Evolutionary conservation across 2,329 filamentous ascomycete genomes (phyloP).

Genomic region (Ophiostoma sp.): DNA sequence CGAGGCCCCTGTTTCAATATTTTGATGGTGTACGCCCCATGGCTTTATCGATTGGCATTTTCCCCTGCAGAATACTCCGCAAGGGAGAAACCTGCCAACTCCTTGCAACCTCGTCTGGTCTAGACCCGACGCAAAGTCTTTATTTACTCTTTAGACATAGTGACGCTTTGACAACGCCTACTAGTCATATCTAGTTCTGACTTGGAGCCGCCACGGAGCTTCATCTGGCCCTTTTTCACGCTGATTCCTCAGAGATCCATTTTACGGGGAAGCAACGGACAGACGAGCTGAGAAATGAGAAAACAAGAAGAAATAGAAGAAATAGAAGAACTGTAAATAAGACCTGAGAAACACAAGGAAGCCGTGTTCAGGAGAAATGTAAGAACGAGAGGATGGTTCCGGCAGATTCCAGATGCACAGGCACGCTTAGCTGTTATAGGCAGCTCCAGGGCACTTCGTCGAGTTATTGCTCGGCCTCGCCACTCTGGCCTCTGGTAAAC

Average conservation of each 20-base stretch:
- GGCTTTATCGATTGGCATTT: neutral
- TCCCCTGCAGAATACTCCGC: neutral
- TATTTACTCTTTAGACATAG: neutral
- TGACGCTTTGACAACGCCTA: neutral
- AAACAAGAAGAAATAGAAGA: neutral
- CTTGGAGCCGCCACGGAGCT: neutral
- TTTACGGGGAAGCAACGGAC: neutral
- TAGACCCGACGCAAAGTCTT: neutral
- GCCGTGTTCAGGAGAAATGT: neutral
- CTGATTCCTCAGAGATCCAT: neutral
- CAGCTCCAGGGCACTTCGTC: too few relatives aligned
- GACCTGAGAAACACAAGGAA: neutral
- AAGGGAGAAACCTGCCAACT: neutral
- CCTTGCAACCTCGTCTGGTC: neutral
- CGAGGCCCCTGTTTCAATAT: neutral
- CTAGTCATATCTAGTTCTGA: neutral
- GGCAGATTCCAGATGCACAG: neutral
- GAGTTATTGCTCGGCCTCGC: too few relatives aligned
- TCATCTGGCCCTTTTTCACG: neutral
- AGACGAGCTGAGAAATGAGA: neutral
- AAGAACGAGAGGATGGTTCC: neutral
- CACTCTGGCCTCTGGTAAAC: too few relatives aligned
- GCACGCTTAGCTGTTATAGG: too few relatives aligned
- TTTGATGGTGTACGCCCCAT: neutral
- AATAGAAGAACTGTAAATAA: too few relatives aligned